phyloP scores from a whole-genome alignment of 257 asterid genomes.

The Eucommia ulmoides region DNA sequence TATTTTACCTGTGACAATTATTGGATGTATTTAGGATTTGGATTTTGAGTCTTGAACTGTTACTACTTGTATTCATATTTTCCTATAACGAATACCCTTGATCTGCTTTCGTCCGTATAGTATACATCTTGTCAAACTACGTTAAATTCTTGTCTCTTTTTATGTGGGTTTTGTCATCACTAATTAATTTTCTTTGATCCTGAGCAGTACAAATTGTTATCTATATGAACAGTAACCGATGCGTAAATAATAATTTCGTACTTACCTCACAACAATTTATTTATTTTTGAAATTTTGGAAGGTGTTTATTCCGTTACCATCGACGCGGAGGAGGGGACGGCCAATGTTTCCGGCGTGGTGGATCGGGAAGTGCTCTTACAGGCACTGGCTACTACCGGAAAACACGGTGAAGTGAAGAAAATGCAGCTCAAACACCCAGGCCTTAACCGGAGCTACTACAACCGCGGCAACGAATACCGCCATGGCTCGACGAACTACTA shows the following conservation, averaged over 20 bases:
- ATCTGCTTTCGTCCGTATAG: too few species aligned
- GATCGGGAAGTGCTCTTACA: conserved; percentile 34
- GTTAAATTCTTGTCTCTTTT: too few species aligned
- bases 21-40: too few species aligned
- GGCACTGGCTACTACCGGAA: conserved; percentile 33
- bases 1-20: too few species aligned
- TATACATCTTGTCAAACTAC: too few species aligned
- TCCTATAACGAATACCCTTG: too few species aligned
- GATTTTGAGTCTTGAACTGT: too few species aligned
- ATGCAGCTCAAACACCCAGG: conserved; percentile 34
- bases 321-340: conserved; percentile 27
- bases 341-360: conserved; percentile 24
- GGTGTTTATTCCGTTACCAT: conserved; percentile 33
- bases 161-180: too few species aligned
- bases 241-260: not conserved
- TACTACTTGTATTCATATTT: too few species aligned
- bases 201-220: too few species aligned
- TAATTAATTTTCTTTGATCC: too few species aligned
- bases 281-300: conserved; percentile 3
- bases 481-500: conserved; percentile 5
- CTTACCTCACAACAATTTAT: not conserved
- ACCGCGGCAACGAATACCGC: not conserved
- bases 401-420: conserved; percentile 34
- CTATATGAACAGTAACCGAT: not conserved
- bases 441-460: conserved; percentile 2